A percentile compares a stretch with the other conserved stretches of the same genome.
These are phyloP conservation scores for Dothiorella sarmentorum DNA, from an alignment of 2,329 filamentous ascomycete genomes.

Conservation along the genomic window DNA sequence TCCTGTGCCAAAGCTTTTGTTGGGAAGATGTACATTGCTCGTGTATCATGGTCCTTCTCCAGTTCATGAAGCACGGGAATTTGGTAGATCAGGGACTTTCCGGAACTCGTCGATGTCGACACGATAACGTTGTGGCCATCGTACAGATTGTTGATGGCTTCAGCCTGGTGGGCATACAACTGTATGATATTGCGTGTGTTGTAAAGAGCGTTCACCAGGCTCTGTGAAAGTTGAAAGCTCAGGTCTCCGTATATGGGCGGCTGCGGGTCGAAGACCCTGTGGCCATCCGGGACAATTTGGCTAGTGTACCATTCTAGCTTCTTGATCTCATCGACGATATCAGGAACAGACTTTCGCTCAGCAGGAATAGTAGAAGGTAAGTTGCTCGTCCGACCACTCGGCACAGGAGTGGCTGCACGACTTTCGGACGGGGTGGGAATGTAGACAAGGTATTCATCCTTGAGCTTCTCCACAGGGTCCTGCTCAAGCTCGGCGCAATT, in stretches of 20 bases:
- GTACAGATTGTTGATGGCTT: conserved; percentile 85
- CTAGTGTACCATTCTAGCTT: conserved; percentile 81
- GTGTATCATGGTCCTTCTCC: conserved; percentile 69
- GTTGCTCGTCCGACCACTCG: conserved; percentile 25
- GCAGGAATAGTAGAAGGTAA: conserved; percentile 72
- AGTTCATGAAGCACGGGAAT: conserved; percentile 85
- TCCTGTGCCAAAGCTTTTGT: conserved; percentile 96
- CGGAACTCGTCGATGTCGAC: conserved; percentile 91
- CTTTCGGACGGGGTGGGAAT: conserved; percentile 59
- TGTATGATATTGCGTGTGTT: conserved; percentile 83
- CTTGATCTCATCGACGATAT: conserved; percentile 83
- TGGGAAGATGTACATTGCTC: conserved; percentile 97
- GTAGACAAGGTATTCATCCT: conserved; percentile 55
- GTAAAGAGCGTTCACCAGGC: conserved; percentile 92
- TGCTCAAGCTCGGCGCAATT: conserved; percentile 61
- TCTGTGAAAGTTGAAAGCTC: conserved; percentile 81
- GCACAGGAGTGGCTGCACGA: conserved; percentile 40
- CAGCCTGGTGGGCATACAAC: conserved; percentile 87
- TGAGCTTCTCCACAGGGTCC: conserved; percentile 66
- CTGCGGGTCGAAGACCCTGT: conserved; percentile 85
- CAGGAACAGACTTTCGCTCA: conserved; percentile 73
- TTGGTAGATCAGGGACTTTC: conserved; percentile 97
- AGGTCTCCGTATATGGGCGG: conserved; percentile 78
- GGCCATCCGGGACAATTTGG: conserved; percentile 90
- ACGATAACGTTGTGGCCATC: conserved; percentile 85